Conservation (phyloP, 176 grass and related monocot species). For the Cenchrus fungigraminus region DNA sequence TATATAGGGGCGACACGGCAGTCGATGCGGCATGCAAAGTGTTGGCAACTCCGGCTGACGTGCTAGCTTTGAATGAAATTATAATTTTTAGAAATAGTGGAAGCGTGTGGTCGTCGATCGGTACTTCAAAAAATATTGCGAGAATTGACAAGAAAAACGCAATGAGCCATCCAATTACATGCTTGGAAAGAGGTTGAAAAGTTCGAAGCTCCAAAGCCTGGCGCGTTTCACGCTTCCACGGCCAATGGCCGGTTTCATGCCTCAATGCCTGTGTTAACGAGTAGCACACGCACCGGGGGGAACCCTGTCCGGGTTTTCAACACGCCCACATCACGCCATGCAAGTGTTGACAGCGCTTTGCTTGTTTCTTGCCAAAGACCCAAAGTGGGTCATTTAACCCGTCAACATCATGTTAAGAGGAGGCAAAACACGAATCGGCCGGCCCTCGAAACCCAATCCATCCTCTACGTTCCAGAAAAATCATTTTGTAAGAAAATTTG, state of each 20-base stretch:
- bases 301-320: not conserved
- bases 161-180: not conserved
- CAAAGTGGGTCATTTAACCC: not conserved
- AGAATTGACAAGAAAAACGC: too few species aligned
- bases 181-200: not conserved
- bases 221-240: constrained; percentile 27
- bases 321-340: not conserved
- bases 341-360: not conserved
- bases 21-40: constrained; percentile 19
- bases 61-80: not conserved
- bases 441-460: too few species aligned
- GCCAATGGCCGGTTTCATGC: constrained; percentile 13
- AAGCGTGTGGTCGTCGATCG: not conserved
- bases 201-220: not conserved
- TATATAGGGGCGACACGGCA: constrained; percentile 22
- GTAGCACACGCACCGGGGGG: not conserved
- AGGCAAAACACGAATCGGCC: not conserved
- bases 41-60: constrained; percentile 13
- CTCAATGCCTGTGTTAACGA: not conserved
- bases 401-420: not conserved
- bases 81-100: not conserved
- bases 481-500: too few species aligned
- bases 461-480: too few species aligned
- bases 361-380: not conserved
- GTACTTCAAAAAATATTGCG: not conserved